Conservation (phyloP, 441 rosid genomes). For the Erodium texanum region DNA sequence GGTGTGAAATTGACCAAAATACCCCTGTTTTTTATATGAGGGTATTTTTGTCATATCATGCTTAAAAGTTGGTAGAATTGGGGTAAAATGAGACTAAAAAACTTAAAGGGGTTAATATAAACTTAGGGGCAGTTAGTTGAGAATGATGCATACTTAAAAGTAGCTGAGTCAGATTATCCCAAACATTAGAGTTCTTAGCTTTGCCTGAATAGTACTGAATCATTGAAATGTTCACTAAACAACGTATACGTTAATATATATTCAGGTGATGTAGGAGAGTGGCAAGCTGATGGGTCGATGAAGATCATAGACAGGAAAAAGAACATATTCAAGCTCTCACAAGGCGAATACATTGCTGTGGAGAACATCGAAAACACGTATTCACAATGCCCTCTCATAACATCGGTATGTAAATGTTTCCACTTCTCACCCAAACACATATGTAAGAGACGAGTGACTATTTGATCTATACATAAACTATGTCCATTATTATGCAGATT, state of each 20-base stretch:
- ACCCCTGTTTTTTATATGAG: too few species aligned
- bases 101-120: too few species aligned
- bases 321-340: conserved; percentile 92
- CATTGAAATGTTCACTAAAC: too few species aligned
- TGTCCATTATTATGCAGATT: conserved; percentile 33
- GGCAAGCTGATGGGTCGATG: conserved; percentile 93
- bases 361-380: conserved; percentile 80
- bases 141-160: background rate
- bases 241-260: background rate
- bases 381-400: conserved; percentile 43
- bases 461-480: too few species aligned
- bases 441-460: too few species aligned
- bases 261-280: conserved; percentile 85
- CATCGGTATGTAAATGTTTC: conserved; percentile 50
- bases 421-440: background rate
- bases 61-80: too few species aligned
- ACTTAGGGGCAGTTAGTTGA: too few species aligned
- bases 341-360: conserved; percentile 96
- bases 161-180: background rate
- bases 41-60: too few species aligned
- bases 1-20: too few species aligned
- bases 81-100: too few species aligned
- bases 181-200: too few species aligned
- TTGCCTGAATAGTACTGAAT: too few species aligned
- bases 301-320: conserved; percentile 85